Evolutionary conservation across 108 stramenopile species (phyloP), one percentile per base, ranked within the genome.

Genomic region (Aurantiochytrium sp.): DNA sequence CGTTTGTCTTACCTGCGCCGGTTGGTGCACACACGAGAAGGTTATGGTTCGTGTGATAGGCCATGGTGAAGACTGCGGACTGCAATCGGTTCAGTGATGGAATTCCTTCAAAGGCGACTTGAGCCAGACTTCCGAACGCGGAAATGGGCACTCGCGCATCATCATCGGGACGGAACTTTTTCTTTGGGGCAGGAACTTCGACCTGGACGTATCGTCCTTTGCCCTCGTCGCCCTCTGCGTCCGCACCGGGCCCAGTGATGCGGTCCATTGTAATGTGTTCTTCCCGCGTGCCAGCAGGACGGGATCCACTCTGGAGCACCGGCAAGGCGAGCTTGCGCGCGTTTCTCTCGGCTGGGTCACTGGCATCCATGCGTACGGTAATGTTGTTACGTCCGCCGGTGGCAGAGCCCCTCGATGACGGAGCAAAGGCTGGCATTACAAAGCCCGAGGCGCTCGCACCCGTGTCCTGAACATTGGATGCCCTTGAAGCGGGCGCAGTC

Each of bases 21-120:
- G 99, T 99, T 6, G 99, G 99, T 12, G 99, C 99, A 93, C 98
- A 99, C 60, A 99, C 93, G 60, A 99, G 94, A 43, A 99, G 87
- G 93, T 99, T 99, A 44, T 93, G 91, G 10, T 88, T 49, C 44
- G 88, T 91, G 42, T 88, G 28, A 59, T 72, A 94, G 5, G 98
- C 99, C 44, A 96, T 93, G 25, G 94, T 93, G 59, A 94, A 95
- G 96, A 99, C 93, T 90, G 96, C 96, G 29, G 96, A 96, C 92
- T 99, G 99, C 3, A 99, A 92, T 8, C 97, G 95, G 95, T 99
- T 99, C 44, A 99, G 94, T 88, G 93, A 97, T 43, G 95, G 96
- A 96, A 98, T 98, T 43, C 96, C 98, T 44, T 91, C 91, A 90
- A 99, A 99, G 35, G 96, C 98, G 51, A 93, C 90, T 72, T 97